Evolutionary conservation across 2,329 filamentous ascomycete genomes (phyloP), one percentile per base, ranked within the genome.

Genomic region (Aspergillus sp.): DNA sequence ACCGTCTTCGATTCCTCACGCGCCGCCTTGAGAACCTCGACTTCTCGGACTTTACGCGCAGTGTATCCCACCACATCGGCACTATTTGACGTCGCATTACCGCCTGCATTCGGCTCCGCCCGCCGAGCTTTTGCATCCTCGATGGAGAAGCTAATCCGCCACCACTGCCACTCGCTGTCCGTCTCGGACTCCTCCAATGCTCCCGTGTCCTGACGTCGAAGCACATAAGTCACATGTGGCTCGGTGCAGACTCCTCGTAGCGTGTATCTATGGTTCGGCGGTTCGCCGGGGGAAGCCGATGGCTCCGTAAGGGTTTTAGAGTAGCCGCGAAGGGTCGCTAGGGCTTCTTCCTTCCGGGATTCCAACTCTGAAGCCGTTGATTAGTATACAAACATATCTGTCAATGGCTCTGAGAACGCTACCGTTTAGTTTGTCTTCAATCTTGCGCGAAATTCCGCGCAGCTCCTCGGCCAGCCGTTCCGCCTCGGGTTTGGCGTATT

Each of bases 191-290:
- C 36, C 14, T n/a, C 68, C 18, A 65, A 54, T 26, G 63, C 60
- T 32, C 16, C 62, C 60, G 6, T 59, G 63, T 10, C 45, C 45
- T 47, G 22, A 29, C 63, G 42, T 26, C 78, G 77, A 18, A 85
- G 76, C 16, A 88, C 71, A 65, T 87, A 88, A 36, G 81, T 84
- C 26, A 86, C 78, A 65, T 84, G 81, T 1, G 83, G 78, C 52
- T 82, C 79, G 3, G 85, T 87, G 42, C 83, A 83, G 5, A 87
- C 81, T 29, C 85, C 85, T 49, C 82, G 80, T 22, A 88, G 77
- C 1, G 80, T 81, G 67, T 87, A 87, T 53, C 78, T 81, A 64
- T 80, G 70, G 52, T 77, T 67, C 46, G 78, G 78, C 45, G 75
- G 68, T 39, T 78, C 69, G 12, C 75, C 69, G 14, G 71, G 71